Evolutionary conservation across 2,329 filamentous ascomycete species (phyloP).

Genomic region (Trichoderma sp.): DNA sequence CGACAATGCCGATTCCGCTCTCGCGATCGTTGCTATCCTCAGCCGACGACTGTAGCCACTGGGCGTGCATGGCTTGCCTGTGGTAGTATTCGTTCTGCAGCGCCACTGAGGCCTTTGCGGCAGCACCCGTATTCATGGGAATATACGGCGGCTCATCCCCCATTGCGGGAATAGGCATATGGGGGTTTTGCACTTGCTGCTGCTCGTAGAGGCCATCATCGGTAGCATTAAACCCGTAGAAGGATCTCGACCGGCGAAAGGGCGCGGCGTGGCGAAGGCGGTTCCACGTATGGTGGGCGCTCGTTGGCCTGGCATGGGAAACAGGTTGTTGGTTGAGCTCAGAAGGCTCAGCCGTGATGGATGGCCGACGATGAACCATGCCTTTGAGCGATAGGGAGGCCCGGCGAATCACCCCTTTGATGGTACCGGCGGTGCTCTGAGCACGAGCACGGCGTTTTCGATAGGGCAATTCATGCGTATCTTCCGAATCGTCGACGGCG

Average conservation of each 20-base stretch:
- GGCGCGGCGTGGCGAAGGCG: conserved; percentile 50
- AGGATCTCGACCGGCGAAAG: conserved; percentile 47
- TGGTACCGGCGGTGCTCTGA: conserved; percentile 30
- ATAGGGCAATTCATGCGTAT: conserved; percentile 25
- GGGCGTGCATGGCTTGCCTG: conserved; percentile 37
- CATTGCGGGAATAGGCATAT: conserved; percentile 46
- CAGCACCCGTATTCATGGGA: conserved; percentile 56
- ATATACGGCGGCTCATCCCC: conserved; percentile 58
- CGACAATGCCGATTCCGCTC: conserved; percentile 61
- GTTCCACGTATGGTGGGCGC: conserved; percentile 50
- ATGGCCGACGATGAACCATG: conserved; percentile 49
- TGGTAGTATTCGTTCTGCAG: conserved; percentile 53
- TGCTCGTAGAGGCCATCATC: conserved; percentile 30
- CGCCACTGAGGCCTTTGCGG: conserved; percentile 59
- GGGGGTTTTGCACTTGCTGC: conserved; percentile 31
- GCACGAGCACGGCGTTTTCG: conserved; percentile 28
- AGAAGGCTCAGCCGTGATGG: conserved; percentile 35
- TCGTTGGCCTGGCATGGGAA: conserved; percentile 39
- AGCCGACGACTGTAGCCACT: conserved; percentile 40
- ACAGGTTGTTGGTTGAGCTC: conserved; percentile 30
- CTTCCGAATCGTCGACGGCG: conserved; percentile 33
- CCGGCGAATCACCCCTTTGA: conserved; percentile 53
- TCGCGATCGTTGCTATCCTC: conserved; percentile 57
- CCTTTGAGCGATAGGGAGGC: conserved; percentile 55
- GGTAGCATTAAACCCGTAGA: conserved; percentile 41